Base-by-base conservation (phyloP, 805 yeast species). In the Priceomyces fermenticarens region DNA sequence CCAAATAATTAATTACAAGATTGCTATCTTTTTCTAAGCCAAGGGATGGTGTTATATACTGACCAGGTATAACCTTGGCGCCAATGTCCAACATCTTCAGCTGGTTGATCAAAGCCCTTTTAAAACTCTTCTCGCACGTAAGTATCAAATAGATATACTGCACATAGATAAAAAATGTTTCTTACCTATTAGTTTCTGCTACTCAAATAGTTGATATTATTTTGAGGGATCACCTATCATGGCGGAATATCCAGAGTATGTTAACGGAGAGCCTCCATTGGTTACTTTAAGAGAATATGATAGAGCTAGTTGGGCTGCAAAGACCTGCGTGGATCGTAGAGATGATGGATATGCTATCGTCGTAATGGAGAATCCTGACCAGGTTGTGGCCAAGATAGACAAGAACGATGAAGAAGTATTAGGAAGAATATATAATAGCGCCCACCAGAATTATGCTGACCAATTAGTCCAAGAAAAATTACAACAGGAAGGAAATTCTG, bases 31-130 rank as follows among this genome's bases (percentile, higher is more conserved):
- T 55, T 10, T 45, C 55, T 12, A 51, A 39, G 36, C 72, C 70
- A 51, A 66, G 72, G 5, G 72, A 65, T 1, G 93, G 90, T 13
- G 81, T 74, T 16, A 88, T 69, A 32, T 83, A 76, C 52, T 88
- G 96, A 0, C 97, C 96, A 1, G 97, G 96, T n/a, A 82, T 70
- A 2, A 76, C 87, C 29, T 33, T 17, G 25, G 25, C 36, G 38
- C 20, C 37, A 36, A 23, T 31, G 14, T 9, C 12, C 33, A 11
- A 35, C 39, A 35, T 30, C 35, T 30, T 25, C 23, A 32, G 5
- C 35, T 29, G 6, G 14, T 14, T 29, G 4, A 14, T 8, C 15
- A 29, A 8, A 20, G 4, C 25, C 8, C 8, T 20, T 20, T 20
- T 20, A 4, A 20, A 5, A 8, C 25, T 20, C 25, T 20, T 20